Percentiles rank a stretch among this genome's conserved stretches.
phyloP scores from a whole-genome alignment of 2,329 filamentous ascomycete species.

The Neophaeococcomyces aloes region DNA sequence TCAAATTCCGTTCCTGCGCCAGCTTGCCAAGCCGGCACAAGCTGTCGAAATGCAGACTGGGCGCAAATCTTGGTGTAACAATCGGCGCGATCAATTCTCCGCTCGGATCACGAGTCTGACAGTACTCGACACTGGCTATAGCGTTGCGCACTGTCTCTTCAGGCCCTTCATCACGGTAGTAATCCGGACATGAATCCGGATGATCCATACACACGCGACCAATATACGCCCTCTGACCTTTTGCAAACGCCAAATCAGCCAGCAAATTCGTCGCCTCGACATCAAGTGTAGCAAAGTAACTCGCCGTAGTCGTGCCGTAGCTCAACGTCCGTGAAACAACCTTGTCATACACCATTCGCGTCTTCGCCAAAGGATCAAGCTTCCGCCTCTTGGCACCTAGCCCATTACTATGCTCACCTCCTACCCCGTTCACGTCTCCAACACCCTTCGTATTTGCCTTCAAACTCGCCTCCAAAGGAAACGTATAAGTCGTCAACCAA shows the following conservation, averaged over 20 bases:
- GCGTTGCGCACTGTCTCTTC: conserved; percentile 49
- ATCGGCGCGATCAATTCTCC: conserved; percentile 59
- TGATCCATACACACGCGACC: conserved; percentile 94
- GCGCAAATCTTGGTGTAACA: conserved; percentile 59
- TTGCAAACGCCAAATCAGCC: conserved; percentile 64
- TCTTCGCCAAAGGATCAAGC: conserved; percentile 43
- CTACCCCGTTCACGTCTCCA: conserved; percentile 20
- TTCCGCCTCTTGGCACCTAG: conserved; percentile 2
- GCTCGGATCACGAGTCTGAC: conserved; percentile 55
- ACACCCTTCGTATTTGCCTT: conserved; percentile 25
- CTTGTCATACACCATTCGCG: conserved; percentile 62
- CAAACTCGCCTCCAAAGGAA: conserved; percentile 78
- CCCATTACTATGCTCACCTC: conserved; percentile 18
- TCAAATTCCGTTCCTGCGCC: conserved; percentile 46
- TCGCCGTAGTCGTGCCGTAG: conserved; percentile 83
- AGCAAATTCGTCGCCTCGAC: conserved; percentile 84
- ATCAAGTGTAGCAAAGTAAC: conserved; percentile 90
- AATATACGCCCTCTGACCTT: conserved; percentile 81
- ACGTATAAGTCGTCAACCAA: conserved; percentile 92
- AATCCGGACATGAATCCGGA: conserved; percentile 52
- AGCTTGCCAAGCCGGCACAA: conserved; percentile 56
- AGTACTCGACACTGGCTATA: conserved; percentile 52
- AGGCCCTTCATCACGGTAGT: conserved; percentile 65
- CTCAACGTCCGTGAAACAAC: conserved; percentile 71
- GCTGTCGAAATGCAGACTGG: conserved; percentile 42